A percentile compares a stretch with the other conserved stretches of the same genome.
phyloP scores from a whole-genome alignment of 1,284 basidiomycete species.

The Stygiomarasmius scandens region DNA sequence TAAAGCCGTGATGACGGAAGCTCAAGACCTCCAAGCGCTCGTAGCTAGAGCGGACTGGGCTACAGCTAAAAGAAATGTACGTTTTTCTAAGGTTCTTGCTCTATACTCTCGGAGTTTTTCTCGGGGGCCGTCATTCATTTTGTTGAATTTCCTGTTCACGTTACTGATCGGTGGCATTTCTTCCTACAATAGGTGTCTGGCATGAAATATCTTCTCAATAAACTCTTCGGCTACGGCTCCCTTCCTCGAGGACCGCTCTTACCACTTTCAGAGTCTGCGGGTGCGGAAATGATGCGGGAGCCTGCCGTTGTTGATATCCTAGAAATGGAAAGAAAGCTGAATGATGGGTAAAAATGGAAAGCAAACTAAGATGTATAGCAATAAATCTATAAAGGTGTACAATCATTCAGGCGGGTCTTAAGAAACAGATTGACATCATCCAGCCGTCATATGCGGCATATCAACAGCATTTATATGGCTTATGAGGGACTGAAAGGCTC shows the following conservation, averaged over 20 bases:
- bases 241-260: conserved; percentile 11
- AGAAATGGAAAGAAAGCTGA: conserved; percentile 6
- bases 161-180: not conserved
- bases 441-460: too few relatives aligned
- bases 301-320: conserved; percentile 4
- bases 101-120: not conserved
- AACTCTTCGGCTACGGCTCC: conserved; percentile 9
- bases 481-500: too few relatives aligned
- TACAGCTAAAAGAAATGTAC: conserved; percentile 10
- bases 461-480: too few relatives aligned
- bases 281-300: not conserved
- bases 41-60: conserved; percentile 19
- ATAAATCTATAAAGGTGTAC: too few relatives aligned
- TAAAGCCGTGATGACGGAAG: conserved; percentile 8
- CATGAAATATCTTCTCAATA: conserved; percentile 11
- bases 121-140: too few relatives aligned
- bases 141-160: too few relatives aligned
- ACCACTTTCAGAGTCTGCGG: conserved; percentile 1
- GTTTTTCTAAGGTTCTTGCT: not conserved
- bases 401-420: too few relatives aligned
- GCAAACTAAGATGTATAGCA: too few relatives aligned
- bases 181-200: conserved; percentile 4
- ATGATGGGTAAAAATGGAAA: not conserved
- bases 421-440: too few relatives aligned
- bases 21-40: conserved; percentile 16